Base-by-base conservation (phyloP, 768 basidiomycete genomes). In the Mycena floridula region DNA sequence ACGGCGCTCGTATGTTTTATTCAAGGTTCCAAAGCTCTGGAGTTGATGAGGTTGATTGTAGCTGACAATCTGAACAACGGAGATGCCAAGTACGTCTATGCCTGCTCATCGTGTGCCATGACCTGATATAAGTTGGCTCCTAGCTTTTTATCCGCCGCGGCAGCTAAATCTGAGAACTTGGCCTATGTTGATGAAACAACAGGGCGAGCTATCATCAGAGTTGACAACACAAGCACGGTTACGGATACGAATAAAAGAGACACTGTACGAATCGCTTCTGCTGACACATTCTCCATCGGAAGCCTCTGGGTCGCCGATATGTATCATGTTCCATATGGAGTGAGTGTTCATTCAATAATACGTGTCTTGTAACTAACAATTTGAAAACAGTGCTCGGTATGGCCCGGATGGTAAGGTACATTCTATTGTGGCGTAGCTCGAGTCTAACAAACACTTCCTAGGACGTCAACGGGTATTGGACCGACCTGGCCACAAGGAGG, bases 1-100 rank as follows among this genome's bases (percentile, higher is more conserved):
- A 77, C 48, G 66, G 74, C 39, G 50, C 76, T 49, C 75, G 81
- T 77, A 49, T 45, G 74, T 64, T 24, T 21, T 22, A 44, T 3
- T 12, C 24, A 32, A n/a, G 8, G 24, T 27, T 6, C 7, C 20
- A n/a, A 13, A 48, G n/a, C 21, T 43, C 26, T 45, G n/a, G 21
- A 37, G 18, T 50, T 25, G n/a, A n/a, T n/a, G n/a, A n/a, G n/a
- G n/a, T n/a, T n/a, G n/a, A n/a, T 43, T 42, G 18, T 49, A 85
- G 81, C 68, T 46, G 85, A 88, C 59, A 82, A 86, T 51, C 63
- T 85, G 3, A 86, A 82, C 15, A 80, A 80, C 46, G 82, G 83
- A 45, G 77, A 85, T 57, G 72, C 66, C 15, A 68, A 67, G 74
- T 82, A 52, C 37, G n/a, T n/a, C 20, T 9, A n/a, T n/a, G n/a